Base-by-base conservation (phyloP, 805 yeast genomes). In the Saccharomycodes ludwigii region DNA sequence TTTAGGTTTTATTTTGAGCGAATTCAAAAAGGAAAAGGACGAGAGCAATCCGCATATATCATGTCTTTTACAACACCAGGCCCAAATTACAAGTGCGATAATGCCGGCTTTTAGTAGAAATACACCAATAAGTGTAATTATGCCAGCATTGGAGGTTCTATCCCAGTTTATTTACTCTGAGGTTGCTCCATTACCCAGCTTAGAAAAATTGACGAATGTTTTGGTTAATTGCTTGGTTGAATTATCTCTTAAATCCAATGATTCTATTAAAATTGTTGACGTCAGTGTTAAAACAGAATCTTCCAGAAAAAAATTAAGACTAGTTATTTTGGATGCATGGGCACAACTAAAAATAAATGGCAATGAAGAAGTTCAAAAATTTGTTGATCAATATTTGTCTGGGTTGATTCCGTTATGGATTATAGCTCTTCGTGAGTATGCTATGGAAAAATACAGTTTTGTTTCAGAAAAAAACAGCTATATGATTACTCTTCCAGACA, bases 31-130 rank as follows among this genome's bases (percentile, higher is more conserved):
- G 17, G 54, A 73, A 30, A 67, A 61, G 8, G 95, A 81, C 48
- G 84, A 88, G 0, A 66, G 80, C 18, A 77, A 75, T 43, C 77
- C 82, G 0, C 73, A 75, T 3, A 68, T 69, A 11, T 69, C 88
- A 0, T 63, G 85, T 7, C 58, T 88, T 26, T 94, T 82, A 41
- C 96, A 86, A 54, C 94, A 81, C 46, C 95, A 91, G 46, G 97
- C 97, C 0, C 95, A 84, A 44, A 82, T 91, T 7, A 76, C 82
- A 7, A 77, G 94, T 36, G 94, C 97, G 0, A 63, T 88, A 34
- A 69, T 84, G 30, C 95, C 96, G 0, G 83, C 94, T 8, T 88
- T 91, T 56, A 68, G 67, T 21, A 60, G 67, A 3, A 86, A 76
- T 13, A 76, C 85, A 35, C 75, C 78, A 9, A 72, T 93, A 1